A percentile compares a stretch with the other conserved stretches of the same genome.
phyloP scores from a whole-genome alignment of 495 filamentous ascomycete genomes.

The Coniosporium apollinis region DNA sequence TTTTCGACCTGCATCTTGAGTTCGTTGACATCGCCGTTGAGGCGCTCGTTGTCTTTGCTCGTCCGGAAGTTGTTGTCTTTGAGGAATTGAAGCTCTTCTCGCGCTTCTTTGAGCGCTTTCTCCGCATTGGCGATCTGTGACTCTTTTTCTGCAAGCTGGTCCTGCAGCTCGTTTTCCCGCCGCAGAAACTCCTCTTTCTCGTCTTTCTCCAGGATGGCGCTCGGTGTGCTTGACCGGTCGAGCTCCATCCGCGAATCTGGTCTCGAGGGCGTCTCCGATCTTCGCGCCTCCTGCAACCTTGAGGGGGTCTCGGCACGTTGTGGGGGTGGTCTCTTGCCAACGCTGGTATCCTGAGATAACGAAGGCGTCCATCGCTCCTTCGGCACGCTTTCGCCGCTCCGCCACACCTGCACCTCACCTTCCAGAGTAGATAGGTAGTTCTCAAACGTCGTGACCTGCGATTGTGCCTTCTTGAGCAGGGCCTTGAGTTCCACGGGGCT shows the following conservation, averaged over 20 bases:
- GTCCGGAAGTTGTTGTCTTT: constrained; percentile 70
- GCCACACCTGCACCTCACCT: constrained; percentile 71
- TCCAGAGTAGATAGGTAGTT: constrained; percentile 72
- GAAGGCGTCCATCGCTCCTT: constrained; percentile 65
- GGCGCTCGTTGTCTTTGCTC: constrained; percentile 71
- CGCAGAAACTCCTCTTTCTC: constrained; percentile 92
- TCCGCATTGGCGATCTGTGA: constrained; percentile 62
- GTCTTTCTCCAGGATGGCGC: constrained; percentile 80
- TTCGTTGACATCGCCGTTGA: constrained; percentile 73
- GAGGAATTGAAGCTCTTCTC: constrained; percentile 63
- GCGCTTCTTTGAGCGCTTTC: constrained; percentile 57
- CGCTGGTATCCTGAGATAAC: constrained; percentile 38
- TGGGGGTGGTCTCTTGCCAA: constrained; percentile 38
- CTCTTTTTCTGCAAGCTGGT: constrained; percentile 88
- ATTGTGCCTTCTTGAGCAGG: constrained; percentile 78
- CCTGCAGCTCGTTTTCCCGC: constrained; percentile 91
- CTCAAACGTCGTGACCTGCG: constrained; percentile 75
- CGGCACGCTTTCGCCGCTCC: constrained; percentile 72
- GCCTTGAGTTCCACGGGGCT: constrained; percentile 89
- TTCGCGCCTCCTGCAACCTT: constrained; percentile 31
- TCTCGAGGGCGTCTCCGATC: constrained; percentile 44
- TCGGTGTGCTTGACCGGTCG: constrained; percentile 75
- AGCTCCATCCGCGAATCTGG: constrained; percentile 70
- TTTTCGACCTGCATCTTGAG: constrained; percentile 91
- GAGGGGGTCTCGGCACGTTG: constrained; percentile 70